A percentile compares a stretch with the other conserved stretches of the same genome.
phyloP scores from a whole-genome alignment of 768 basidiomycete species.

The Russula virescens region DNA sequence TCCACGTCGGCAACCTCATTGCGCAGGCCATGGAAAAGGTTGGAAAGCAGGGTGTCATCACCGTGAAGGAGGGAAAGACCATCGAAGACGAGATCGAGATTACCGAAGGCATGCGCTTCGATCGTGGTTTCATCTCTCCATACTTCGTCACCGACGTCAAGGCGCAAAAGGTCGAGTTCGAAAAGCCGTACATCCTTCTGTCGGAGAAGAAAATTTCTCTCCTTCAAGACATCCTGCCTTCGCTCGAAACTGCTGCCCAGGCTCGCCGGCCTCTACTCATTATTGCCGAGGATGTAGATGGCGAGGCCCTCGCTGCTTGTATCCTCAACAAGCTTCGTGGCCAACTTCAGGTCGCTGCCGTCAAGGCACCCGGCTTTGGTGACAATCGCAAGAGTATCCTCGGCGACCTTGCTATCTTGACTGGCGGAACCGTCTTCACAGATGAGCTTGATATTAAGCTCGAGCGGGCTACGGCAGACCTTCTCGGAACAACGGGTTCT shows the following conservation, averaged over 20 bases:
- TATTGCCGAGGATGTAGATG: constrained; percentile 96
- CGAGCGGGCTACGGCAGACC: constrained; percentile 79
- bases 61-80: constrained; percentile 97
- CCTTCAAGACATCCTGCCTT: constrained; percentile 91
- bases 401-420: constrained; percentile 94
- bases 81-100: constrained; percentile 99
- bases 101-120: constrained; percentile 99
- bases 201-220: constrained; percentile 97
- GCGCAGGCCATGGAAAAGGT: constrained; percentile 99
- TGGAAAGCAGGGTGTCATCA: constrained; percentile 99
- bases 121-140: constrained; percentile 96
- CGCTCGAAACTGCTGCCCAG: constrained; percentile 78
- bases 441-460: constrained; percentile 92
- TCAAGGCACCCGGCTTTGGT: constrained; percentile 98
- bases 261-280: constrained; percentile 87
- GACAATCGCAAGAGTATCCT: constrained; percentile 99
- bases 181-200: constrained; percentile 91
- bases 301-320: constrained; percentile 95
- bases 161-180: constrained; percentile 90
- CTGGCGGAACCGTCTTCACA: constrained; percentile 96
- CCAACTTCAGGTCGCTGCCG: constrained; percentile 87
- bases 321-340: constrained; percentile 99
- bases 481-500: constrained; percentile 86
- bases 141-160: constrained; percentile 99
- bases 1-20: constrained; percentile 88